Evolutionary conservation across 139 green algal species (phyloP).

Genomic region (Desmodesmus armatus): DNA sequence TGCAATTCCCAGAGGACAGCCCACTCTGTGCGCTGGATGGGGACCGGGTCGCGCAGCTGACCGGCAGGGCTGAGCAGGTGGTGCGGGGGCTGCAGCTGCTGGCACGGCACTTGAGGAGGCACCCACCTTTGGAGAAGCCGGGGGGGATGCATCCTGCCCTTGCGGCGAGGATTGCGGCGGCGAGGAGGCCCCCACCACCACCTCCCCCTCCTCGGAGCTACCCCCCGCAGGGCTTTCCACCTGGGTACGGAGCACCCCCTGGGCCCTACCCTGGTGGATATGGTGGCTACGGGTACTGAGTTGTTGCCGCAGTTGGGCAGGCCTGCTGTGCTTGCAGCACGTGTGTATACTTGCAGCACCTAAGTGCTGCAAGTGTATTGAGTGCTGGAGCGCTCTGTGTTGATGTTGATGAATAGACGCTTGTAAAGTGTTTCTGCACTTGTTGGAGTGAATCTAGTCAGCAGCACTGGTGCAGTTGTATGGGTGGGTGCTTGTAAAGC

Average conservation of each 20-base stretch:
- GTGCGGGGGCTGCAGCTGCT: slow-evolving; percentile 14
- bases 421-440: no score
- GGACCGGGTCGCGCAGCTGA: background rate
- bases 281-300: background rate
- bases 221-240: background rate
- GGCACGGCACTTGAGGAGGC: slow-evolving; percentile 11
- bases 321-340: background rate
- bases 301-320: background rate
- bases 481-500: no score
- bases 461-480: no score
- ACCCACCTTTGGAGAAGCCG: slow-evolving; percentile 17
- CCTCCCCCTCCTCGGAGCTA: slow-evolving; percentile 2
- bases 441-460: no score
- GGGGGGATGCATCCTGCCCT: background rate
- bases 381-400: no score
- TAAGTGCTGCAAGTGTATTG: no score
- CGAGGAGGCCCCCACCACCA: background rate
- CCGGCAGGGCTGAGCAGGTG: slow-evolving; percentile 25
- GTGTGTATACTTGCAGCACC: no score
- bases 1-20: slow-evolving; percentile 27
- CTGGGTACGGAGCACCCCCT: background rate
- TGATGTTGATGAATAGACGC: no score
- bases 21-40: slow-evolving; percentile 32
- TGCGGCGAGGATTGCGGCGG: background rate
- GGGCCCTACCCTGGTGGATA: background rate